Percentiles rank a stretch among this genome's conserved stretches.
Conservation (phyloP, 2,329 filamentous ascomycete genomes). For the Rutstroemia sp. region DNA sequence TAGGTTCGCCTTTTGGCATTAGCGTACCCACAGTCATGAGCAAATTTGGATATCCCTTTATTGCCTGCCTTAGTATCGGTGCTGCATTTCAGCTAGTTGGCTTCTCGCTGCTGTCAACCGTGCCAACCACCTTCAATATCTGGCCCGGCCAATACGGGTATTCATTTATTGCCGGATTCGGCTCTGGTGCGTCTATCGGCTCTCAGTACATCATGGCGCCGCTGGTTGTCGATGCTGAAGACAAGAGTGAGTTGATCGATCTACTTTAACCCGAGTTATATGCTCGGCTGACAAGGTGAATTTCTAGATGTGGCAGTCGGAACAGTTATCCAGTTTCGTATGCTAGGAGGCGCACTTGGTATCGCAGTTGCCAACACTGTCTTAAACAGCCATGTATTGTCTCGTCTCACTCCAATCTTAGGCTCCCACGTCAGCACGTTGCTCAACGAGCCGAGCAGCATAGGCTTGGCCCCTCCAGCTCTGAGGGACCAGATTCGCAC, state of each 20-base stretch:
- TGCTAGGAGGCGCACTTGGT: background rate
- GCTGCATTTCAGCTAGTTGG: background rate
- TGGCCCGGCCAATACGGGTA: background rate
- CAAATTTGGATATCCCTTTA: background rate
- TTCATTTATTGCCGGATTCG: background rate
- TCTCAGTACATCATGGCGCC: background rate
- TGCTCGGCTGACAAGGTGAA: background rate
- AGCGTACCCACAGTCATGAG: background rate
- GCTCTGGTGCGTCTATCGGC: background rate
- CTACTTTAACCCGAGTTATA: background rate
- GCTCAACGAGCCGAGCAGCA: background rate
- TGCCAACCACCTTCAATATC: background rate
- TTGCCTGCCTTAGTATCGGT: background rate
- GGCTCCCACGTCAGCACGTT: background rate
- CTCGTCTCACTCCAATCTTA: background rate
- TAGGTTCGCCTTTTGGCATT: background rate
- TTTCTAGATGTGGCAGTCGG: background rate
- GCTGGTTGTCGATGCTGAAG: background rate
- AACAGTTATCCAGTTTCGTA: background rate
- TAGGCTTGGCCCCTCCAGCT: background rate
- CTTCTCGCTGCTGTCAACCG: background rate
- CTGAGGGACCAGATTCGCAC: background rate
- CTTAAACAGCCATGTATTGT: background rate
- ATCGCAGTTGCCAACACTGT: background rate
- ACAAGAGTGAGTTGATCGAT: background rate